Percentiles rank a stretch among this genome's conserved stretches.
These are phyloP conservation scores for Lactifluus volemus DNA, from an alignment of 768 basidiomycete genomes.

Conservation along the genomic window DNA sequence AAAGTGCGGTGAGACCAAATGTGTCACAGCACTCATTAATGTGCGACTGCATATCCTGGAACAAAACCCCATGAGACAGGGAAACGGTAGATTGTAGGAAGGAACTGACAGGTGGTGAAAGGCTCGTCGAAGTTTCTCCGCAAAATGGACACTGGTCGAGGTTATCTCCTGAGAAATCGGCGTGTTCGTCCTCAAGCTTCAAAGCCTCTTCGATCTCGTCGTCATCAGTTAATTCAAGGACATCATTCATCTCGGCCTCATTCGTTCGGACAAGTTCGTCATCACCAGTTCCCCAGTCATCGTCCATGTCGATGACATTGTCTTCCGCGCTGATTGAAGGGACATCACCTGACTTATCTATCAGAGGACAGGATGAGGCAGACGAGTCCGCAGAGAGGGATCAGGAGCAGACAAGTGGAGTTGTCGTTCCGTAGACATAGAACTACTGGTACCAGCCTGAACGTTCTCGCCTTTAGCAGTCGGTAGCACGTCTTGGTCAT, in stretches of 20 bases:
- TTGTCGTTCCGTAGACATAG: background rate
- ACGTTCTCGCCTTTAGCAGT: background rate
- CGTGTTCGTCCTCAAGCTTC: constrained; percentile 20
- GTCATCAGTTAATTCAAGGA: constrained; percentile 20
- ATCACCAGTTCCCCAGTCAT: constrained; percentile 66
- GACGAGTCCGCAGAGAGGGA: background rate
- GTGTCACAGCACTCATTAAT: constrained; percentile 49
- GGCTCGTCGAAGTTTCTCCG: constrained; percentile 23
- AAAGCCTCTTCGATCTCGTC: constrained; percentile 25
- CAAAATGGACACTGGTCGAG: constrained; percentile 28
- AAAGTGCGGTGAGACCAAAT: constrained; percentile 9
- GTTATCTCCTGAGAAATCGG: background rate
- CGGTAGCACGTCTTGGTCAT: background rate
- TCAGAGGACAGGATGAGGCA: background rate
- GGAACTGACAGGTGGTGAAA: constrained; percentile 24
- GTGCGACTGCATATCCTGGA: constrained; percentile 43
- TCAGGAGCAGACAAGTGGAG: background rate
- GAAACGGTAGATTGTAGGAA: constrained; percentile 8
- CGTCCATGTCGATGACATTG: constrained; percentile 23
- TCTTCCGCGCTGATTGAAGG: background rate
- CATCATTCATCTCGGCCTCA: constrained; percentile 23
- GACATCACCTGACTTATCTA: background rate
- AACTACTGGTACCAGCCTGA: background rate
- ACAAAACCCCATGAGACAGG: background rate
- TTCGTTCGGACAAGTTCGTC: constrained; percentile 43